Evolutionary conservation across 495 filamentous ascomycete genomes (phyloP).

Genomic region (Penicillium desertorum): DNA sequence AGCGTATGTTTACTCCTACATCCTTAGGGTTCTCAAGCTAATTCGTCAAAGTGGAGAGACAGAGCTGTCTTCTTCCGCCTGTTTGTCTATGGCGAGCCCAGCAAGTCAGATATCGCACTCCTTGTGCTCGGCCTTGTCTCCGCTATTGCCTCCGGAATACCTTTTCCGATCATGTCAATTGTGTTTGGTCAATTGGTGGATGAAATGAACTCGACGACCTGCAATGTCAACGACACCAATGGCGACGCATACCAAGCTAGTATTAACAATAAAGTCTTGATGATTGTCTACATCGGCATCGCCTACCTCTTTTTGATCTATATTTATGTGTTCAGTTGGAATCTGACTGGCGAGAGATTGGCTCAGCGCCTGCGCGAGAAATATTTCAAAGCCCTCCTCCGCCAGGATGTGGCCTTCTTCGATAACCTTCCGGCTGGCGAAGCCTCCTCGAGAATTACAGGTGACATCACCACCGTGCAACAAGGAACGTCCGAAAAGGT

Average conservation of each 20-base stretch:
- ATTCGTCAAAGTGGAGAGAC: conserved; percentile 2
- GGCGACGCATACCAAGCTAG: conserved; percentile 35
- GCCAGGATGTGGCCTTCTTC: conserved; percentile 60
- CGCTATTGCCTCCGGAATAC: conserved; percentile 60
- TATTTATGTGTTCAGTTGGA: conserved; percentile 51
- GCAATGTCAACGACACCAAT: conserved; percentile 24
- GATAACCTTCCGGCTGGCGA: conserved; percentile 55
- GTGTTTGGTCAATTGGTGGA: conserved; percentile 66
- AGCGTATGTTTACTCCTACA: neutral
- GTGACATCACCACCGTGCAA: conserved; percentile 57
- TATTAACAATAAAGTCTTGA: conserved; percentile 56
- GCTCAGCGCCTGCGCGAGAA: conserved; percentile 57
- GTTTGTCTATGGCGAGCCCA: conserved; percentile 9
- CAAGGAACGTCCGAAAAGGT: conserved; percentile 66
- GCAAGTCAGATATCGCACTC: conserved; percentile 41
- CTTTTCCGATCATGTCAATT: conserved; percentile 64
- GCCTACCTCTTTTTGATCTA: conserved; percentile 60
- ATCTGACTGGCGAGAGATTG: conserved; percentile 56
- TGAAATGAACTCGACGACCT: conserved; percentile 58
- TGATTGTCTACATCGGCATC: conserved; percentile 61
- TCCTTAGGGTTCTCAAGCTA: neutral
- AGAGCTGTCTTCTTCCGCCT: conserved; percentile 4
- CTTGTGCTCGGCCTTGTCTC: conserved; percentile 51
- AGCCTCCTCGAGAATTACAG: conserved; percentile 55
- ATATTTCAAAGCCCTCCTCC: conserved; percentile 56